A percentile compares a stretch with the other conserved stretches of the same genome.
Evolutionary conservation across 495 filamentous ascomycete species (phyloP).

Genomic region (Aspergillus hancockii): DNA sequence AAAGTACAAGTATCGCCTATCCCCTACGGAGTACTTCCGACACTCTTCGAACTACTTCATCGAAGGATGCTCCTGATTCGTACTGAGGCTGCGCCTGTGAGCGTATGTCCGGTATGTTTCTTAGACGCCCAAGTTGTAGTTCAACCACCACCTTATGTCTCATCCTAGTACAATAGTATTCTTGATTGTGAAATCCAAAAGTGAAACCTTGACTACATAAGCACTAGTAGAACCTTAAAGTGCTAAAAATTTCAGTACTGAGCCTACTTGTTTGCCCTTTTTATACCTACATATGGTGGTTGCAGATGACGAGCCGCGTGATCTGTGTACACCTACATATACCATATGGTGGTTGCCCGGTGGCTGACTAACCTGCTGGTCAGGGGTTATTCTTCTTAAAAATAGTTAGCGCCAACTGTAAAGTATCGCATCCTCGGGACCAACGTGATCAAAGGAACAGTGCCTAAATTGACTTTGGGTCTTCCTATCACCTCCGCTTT

Average conservation of each 20-base stretch:
- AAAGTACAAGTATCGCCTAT: not conserved
- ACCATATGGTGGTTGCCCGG: too few relatives aligned
- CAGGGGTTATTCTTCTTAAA: not conserved
- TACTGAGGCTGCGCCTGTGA: not conserved
- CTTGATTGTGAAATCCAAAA: too few relatives aligned
- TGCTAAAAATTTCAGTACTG: too few relatives aligned
- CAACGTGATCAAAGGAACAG: not conserved
- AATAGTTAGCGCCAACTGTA: constrained; percentile 4
- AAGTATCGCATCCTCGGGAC: not conserved
- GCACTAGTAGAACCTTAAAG: too few relatives aligned
- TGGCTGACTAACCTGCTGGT: not conserved
- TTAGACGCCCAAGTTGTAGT: not conserved
- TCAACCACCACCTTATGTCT: too few relatives aligned
- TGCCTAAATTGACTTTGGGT: not conserved
- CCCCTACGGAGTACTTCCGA: not conserved
- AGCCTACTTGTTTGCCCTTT: too few relatives aligned
- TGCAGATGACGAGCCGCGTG: too few relatives aligned
- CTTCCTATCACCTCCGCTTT: constrained; percentile 5
- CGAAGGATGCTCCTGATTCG: not conserved
- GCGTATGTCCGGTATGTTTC: not conserved
- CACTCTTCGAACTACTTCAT: not conserved
- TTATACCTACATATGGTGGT: not conserved
- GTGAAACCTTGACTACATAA: too few relatives aligned
- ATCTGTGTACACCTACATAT: too few relatives aligned
- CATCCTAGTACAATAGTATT: too few relatives aligned